These are phyloP conservation scores for Penicillium cinerascens DNA, from an alignment of 495 filamentous ascomycete genomes.

Conservation along the genomic window DNA sequence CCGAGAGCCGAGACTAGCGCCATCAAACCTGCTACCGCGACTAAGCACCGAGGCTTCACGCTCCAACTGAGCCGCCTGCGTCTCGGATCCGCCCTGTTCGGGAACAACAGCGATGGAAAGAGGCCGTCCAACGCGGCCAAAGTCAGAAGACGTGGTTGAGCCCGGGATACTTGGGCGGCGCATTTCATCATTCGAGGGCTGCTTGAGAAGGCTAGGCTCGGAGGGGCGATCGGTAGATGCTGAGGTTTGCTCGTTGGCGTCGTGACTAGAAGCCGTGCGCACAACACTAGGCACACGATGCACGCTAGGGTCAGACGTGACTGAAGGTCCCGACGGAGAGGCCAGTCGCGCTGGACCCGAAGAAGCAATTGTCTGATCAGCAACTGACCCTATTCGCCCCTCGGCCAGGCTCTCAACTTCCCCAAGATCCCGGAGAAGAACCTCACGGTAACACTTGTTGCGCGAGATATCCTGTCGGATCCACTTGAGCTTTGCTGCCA, in stretches of 20 bases:
- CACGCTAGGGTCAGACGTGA: slow-evolving; percentile 17
- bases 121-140: slow-evolving; percentile 26
- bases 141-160: slow-evolving; percentile 33
- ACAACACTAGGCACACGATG: slow-evolving; percentile 17
- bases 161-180: slow-evolving; percentile 37
- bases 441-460: slow-evolving; percentile 84
- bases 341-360: slow-evolving; percentile 11
- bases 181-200: slow-evolving; percentile 23
- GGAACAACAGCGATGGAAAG: slow-evolving; percentile 26
- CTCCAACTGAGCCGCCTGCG: slow-evolving; percentile 26
- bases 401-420: slow-evolving; percentile 53
- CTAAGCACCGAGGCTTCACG: slow-evolving; percentile 42
- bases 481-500: slow-evolving; percentile 91
- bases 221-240: slow-evolving; percentile 2
- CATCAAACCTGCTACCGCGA: slow-evolving; percentile 36
- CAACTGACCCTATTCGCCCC: slow-evolving; percentile 8
- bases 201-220: slow-evolving; percentile 15
- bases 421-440: slow-evolving; percentile 78
- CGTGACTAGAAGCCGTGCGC: slow-evolving; percentile 18
- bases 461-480: slow-evolving; percentile 90
- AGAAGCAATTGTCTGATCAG: slow-evolving; percentile 14
- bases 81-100: slow-evolving; percentile 30
- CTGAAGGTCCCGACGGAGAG: slow-evolving; percentile 22
- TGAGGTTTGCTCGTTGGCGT: slow-evolving; percentile 10
- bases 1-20: slow-evolving; percentile 34